Conservation (phyloP, 2,329 filamentous ascomycete genomes). For the Mariannaea sp. region DNA sequence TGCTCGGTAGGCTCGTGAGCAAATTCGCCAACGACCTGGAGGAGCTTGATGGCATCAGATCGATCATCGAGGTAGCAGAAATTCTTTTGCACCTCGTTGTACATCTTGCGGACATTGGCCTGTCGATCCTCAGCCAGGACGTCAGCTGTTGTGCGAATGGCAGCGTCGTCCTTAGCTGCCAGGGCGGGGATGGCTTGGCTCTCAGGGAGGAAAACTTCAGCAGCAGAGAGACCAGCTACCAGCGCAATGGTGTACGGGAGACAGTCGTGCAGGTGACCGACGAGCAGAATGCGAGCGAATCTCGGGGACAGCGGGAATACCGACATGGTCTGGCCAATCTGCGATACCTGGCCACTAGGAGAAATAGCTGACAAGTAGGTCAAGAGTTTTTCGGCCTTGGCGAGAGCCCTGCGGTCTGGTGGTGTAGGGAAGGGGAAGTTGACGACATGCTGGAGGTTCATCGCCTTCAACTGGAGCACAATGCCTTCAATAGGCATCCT, state of each 20-base stretch:
- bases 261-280: constrained; percentile 82
- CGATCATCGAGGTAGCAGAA: constrained; percentile 82
- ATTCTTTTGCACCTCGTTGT: constrained; percentile 74
- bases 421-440: constrained; percentile 97
- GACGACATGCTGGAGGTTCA: constrained; percentile 87
- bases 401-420: constrained; percentile 75
- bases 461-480: constrained; percentile 90
- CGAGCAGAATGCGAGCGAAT: constrained; percentile 88
- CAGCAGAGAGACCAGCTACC: constrained; percentile 85
- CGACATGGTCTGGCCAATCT: constrained; percentile 79
- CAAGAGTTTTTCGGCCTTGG: constrained; percentile 83
- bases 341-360: constrained; percentile 73
- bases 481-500: constrained; percentile 92
- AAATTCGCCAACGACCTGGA: constrained; percentile 88
- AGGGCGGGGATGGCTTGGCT: constrained; percentile 71
- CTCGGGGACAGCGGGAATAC: constrained; percentile 89
- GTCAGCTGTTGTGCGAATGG: constrained; percentile 67
- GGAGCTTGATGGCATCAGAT: constrained; percentile 86
- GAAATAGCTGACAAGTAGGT: constrained; percentile 83
- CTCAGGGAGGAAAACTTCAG: constrained; percentile 85
- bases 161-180: constrained; percentile 51
- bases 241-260: constrained; percentile 85
- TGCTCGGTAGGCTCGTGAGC: constrained; percentile 71
- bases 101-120: constrained; percentile 64
- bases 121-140: constrained; percentile 72